Percentiles rank a stretch among this genome's conserved stretches.
phyloP scores from a whole-genome alignment of 805 yeast species.

The Yamadazyma sp. region DNA sequence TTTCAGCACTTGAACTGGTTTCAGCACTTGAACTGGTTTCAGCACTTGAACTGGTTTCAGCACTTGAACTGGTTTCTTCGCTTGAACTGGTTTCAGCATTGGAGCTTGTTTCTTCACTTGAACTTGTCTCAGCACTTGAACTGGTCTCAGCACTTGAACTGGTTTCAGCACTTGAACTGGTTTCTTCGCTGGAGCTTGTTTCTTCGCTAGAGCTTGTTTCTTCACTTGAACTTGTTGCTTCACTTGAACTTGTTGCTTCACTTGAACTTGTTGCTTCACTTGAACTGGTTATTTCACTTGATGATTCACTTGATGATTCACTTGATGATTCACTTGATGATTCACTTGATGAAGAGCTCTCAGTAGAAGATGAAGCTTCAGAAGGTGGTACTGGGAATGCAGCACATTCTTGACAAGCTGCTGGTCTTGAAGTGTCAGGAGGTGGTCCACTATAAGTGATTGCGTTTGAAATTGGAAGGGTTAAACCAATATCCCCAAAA shows the following conservation, averaged over 20 bases:
- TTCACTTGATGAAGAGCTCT: constrained; percentile 3
- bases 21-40: constrained; percentile 2
- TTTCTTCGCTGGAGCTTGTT: constrained; percentile 7
- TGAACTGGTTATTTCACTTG: constrained; percentile 4
- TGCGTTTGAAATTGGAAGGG: constrained; percentile 9
- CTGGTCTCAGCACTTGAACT: constrained; percentile 2
- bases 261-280: constrained; percentile 1
- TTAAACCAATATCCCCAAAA: constrained; percentile 10
- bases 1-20: constrained; percentile 5
- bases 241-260: constrained; percentile 6
- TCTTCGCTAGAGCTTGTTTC: constrained; percentile 1
- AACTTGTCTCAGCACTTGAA: background rate
- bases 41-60: too few species aligned
- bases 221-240: constrained; percentile 3
- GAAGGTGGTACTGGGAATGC: constrained; percentile 14
- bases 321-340: constrained; percentile 3
- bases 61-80: background rate
- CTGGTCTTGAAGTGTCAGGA: constrained; percentile 10
- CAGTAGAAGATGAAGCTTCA: constrained; percentile 7
- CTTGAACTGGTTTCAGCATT: background rate
- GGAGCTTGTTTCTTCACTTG: background rate
- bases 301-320: constrained; percentile 1
- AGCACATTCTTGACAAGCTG: constrained; percentile 15
- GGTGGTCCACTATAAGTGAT: constrained; percentile 5
- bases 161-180: background rate